Conservation (phyloP, 495 filamentous ascomycete genomes). For the Chaetomium cochliodes region DNA sequence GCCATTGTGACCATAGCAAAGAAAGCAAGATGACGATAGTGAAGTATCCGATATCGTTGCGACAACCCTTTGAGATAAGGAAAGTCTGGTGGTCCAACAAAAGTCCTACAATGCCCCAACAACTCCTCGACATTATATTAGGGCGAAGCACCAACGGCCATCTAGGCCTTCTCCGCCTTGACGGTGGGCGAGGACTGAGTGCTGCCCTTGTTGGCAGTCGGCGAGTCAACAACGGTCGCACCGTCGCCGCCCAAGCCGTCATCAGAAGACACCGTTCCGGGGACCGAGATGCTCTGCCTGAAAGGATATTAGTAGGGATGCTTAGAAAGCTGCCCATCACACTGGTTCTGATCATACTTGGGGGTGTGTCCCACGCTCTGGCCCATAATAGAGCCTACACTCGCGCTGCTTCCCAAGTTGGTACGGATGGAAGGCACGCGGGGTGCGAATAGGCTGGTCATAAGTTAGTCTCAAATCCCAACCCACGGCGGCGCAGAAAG, state of each 20-base stretch:
- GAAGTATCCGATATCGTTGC: constrained; percentile 28
- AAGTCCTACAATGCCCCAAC: constrained; percentile 11
- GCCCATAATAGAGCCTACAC: constrained; percentile 21
- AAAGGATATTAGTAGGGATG: constrained; percentile 32
- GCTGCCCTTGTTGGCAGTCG: constrained; percentile 50
- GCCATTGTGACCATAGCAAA: constrained; percentile 27
- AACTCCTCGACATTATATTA: constrained; percentile 12
- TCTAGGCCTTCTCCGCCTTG: constrained; percentile 45
- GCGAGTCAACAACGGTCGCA: constrained; percentile 52
- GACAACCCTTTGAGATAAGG: constrained; percentile 27
- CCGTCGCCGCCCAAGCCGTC: constrained; percentile 47
- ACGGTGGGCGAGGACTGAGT: constrained; percentile 50
- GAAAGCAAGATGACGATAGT: constrained; percentile 32
- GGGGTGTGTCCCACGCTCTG: constrained; percentile 23
- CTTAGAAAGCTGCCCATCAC: constrained; percentile 9
- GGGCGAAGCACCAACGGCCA: constrained; percentile 17
- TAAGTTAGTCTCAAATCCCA: constrained; percentile 18
- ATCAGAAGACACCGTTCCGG: constrained; percentile 40
- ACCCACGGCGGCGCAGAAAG: neutral
- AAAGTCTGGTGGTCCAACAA: constrained; percentile 25
- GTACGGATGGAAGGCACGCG: constrained; percentile 28
- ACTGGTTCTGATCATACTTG: constrained; percentile 31
- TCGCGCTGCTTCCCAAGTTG: constrained; percentile 22
- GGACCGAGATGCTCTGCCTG: constrained; percentile 32
- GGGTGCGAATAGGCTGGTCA: constrained; percentile 31